These are phyloP conservation scores for Teunomyces barrocoloradensis DNA, from an alignment of 805 yeast species.

Conservation along the genomic window DNA sequence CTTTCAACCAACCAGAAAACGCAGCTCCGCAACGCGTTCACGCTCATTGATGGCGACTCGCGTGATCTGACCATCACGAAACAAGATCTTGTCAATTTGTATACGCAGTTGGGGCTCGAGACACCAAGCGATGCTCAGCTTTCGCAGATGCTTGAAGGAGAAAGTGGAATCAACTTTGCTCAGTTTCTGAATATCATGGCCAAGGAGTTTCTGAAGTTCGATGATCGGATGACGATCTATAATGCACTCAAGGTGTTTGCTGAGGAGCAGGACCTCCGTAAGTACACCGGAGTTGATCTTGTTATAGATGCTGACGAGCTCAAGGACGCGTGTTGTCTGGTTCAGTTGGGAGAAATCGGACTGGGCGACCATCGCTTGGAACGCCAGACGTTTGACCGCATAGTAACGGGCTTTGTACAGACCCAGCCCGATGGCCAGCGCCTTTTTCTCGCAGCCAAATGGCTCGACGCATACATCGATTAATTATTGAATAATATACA, in stretches of 20 bases:
- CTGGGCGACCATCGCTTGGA: slow-evolving; percentile 45
- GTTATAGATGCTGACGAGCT: slow-evolving; percentile 50
- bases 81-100: slow-evolving; percentile 54
- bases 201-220: slow-evolving; percentile 50
- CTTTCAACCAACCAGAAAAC: slow-evolving; percentile 63
- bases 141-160: slow-evolving; percentile 45
- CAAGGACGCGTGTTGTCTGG: slow-evolving; percentile 45
- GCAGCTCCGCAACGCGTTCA: slow-evolving; percentile 70
- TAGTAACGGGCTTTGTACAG: slow-evolving; percentile 55
- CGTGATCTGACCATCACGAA: slow-evolving; percentile 64
- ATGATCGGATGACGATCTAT: slow-evolving; percentile 46
- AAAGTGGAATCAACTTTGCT: slow-evolving; percentile 54
- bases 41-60: slow-evolving; percentile 72
- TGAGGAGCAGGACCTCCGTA: slow-evolving; percentile 19
- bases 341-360: slow-evolving; percentile 45
- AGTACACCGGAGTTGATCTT: slow-evolving; percentile 27
- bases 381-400: slow-evolving; percentile 45
- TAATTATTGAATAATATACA: slow-evolving; percentile 10
- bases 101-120: slow-evolving; percentile 51
- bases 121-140: slow-evolving; percentile 44
- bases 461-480: slow-evolving; percentile 54
- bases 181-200: slow-evolving; percentile 65
- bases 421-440: slow-evolving; percentile 57
- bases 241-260: slow-evolving; percentile 60
- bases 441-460: slow-evolving; percentile 59